Evolutionary conservation across 2,329 filamentous ascomycete species (phyloP).

Genomic region (Cladobotryum protrusum): DNA sequence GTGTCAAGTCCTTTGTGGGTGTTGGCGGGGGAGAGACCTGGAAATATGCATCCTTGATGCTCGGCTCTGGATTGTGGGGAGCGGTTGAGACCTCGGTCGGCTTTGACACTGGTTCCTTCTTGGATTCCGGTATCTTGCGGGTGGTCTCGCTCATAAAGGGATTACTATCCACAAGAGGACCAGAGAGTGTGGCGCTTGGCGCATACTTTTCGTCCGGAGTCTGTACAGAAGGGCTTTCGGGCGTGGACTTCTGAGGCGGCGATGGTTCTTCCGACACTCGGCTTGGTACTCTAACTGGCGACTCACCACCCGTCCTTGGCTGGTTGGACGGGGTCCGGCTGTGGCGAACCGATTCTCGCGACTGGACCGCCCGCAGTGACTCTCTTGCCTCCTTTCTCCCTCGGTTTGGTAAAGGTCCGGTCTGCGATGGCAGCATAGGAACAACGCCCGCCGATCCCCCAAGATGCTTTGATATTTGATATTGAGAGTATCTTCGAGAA

Average conservation of each 20-base stretch:
- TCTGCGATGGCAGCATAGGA: constrained; percentile 79
- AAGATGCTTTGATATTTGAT: constrained; percentile 92
- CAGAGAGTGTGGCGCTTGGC: constrained; percentile 53
- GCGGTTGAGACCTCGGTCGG: constrained; percentile 15
- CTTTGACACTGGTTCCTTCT: constrained; percentile 17
- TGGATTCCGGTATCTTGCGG: constrained; percentile 10
- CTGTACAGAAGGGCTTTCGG: constrained; percentile 35
- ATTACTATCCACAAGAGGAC: constrained; percentile 45
- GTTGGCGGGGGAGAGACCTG: constrained; percentile 58
- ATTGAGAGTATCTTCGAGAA: constrained; percentile 88
- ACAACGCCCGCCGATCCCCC: constrained; percentile 76
- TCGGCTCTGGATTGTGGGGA: constrained; percentile 35
- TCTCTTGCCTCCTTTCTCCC: constrained; percentile 74
- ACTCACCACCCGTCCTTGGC: constrained; percentile 35
- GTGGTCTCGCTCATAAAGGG: constrained; percentile 21
- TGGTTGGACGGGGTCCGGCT: constrained; percentile 43
- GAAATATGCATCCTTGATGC: constrained; percentile 43
- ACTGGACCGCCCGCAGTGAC: constrained; percentile 65
- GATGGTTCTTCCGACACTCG: constrained; percentile 57
- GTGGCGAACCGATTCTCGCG: constrained; percentile 45
- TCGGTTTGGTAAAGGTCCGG: constrained; percentile 76
- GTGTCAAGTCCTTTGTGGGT: constrained; percentile 76
- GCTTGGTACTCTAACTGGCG: constrained; percentile 53
- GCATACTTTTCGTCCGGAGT: constrained; percentile 61
- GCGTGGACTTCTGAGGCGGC: constrained; percentile 17